These are phyloP conservation scores for Populus hybrid DNA, from an alignment of 441 rosid species.

Conservation along the genomic window DNA sequence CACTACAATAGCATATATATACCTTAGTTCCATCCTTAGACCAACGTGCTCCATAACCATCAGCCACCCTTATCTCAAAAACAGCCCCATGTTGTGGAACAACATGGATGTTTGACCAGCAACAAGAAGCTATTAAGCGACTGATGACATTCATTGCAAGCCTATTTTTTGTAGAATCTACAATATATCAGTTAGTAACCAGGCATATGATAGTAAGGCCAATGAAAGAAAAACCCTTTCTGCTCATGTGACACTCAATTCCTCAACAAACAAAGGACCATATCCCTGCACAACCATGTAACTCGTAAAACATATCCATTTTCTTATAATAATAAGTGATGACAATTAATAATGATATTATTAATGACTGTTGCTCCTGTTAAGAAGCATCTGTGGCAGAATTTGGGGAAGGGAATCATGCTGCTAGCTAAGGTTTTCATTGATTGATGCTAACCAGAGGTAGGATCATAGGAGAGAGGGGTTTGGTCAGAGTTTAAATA, in stretches of 20 bases:
- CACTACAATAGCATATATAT: constrained; percentile 10
- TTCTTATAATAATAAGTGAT: not conserved
- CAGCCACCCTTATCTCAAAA: constrained; percentile 62
- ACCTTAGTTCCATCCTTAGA: constrained; percentile 72
- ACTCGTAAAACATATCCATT: not conserved
- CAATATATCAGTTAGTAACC: not conserved
- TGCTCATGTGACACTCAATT: not conserved
- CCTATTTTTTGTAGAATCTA: constrained; percentile 57
- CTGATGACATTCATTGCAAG: constrained; percentile 48
- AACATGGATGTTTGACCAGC: constrained; percentile 68
- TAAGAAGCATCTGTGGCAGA: not conserved
- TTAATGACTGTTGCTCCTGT: not conserved
- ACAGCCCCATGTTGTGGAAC: constrained; percentile 65
- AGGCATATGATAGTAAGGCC: not conserved
- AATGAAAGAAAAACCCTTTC: not conserved
- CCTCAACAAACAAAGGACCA: not conserved
- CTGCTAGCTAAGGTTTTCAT: not conserved
- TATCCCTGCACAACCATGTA: not conserved
- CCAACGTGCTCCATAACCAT: constrained; percentile 80
- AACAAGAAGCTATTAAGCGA: constrained; percentile 38
- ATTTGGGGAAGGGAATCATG: not conserved
- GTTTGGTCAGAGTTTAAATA: not conserved
- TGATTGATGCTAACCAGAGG: not conserved
- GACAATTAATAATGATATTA: not conserved
- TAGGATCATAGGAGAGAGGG: not conserved